Conservation (phyloP, 2,329 filamentous ascomycete genomes). For the Magnaporthales sp. region DNA sequence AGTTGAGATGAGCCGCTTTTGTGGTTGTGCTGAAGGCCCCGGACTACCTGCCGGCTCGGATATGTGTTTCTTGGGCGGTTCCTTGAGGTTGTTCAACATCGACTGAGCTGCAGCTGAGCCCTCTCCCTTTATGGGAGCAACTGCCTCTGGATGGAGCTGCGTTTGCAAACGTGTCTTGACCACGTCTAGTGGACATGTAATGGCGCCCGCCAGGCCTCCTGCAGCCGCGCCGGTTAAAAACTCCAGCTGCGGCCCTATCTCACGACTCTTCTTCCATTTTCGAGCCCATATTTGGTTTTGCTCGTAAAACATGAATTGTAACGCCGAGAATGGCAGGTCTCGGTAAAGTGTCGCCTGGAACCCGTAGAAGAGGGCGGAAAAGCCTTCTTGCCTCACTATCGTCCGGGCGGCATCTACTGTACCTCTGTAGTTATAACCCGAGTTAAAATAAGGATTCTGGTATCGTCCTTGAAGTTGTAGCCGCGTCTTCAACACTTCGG, state of each 20-base stretch:
- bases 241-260: slow-evolving; percentile 80
- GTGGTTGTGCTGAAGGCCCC: slow-evolving; percentile 22
- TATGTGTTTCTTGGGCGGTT: background rate
- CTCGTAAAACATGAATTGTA: slow-evolving; percentile 98
- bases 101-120: background rate
- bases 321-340: slow-evolving; percentile 88
- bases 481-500: slow-evolving; percentile 95
- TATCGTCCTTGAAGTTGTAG: slow-evolving; percentile 89
- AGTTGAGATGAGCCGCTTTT: slow-evolving; percentile 75
- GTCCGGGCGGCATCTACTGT: slow-evolving; percentile 78
- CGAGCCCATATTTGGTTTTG: slow-evolving; percentile 80
- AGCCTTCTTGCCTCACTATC: slow-evolving; percentile 75
- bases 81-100: background rate
- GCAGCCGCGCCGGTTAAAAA: slow-evolving; percentile 83
- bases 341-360: slow-evolving; percentile 93
- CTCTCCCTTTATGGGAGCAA: slow-evolving; percentile 9
- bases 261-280: slow-evolving; percentile 65
- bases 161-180: slow-evolving; percentile 97
- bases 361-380: slow-evolving; percentile 84
- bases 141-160: slow-evolving; percentile 50
- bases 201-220: slow-evolving; percentile 83
- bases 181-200: slow-evolving; percentile 93
- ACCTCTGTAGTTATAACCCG: slow-evolving; percentile 90
- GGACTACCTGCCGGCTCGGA: slow-evolving; percentile 11
- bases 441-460: slow-evolving; percentile 90